Evolutionary conservation across 2,329 filamentous ascomycete genomes (phyloP).

Genomic region (Diaporthe sp.): DNA sequence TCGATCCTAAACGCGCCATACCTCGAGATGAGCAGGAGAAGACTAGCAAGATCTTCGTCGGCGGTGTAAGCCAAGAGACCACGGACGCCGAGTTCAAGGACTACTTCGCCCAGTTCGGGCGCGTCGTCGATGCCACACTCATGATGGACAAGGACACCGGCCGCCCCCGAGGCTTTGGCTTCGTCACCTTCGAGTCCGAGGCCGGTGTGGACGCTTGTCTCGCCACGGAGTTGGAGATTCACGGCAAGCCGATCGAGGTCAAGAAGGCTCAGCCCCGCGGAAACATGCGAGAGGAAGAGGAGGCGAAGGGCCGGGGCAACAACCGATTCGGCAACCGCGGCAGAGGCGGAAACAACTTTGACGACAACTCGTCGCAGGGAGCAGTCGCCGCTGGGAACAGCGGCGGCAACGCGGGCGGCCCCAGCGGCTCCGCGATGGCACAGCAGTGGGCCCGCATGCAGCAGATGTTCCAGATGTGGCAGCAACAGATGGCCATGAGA

Average conservation of each 20-base stretch:
- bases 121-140: conserved; percentile 94
- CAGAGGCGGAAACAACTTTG: conserved; percentile 51
- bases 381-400: conserved; percentile 29
- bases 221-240: conserved; percentile 85
- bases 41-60: conserved; percentile 98
- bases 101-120: conserved; percentile 96
- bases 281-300: conserved; percentile 92
- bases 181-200: conserved; percentile 98
- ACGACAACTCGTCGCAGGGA: conserved; percentile 41
- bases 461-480: conserved; percentile 92
- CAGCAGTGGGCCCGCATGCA: conserved; percentile 99
- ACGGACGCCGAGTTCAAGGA: conserved; percentile 96
- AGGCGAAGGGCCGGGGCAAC: conserved; percentile 68
- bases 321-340: conserved; percentile 67
- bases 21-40: conserved; percentile 98
- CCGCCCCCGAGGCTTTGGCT: conserved; percentile 94
- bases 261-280: conserved; percentile 97
- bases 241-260: conserved; percentile 96
- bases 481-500: conserved; percentile 88
- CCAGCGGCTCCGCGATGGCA: conserved; percentile 97
- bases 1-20: conserved; percentile 97
- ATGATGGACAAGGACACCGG: conserved; percentile 99
- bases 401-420: conserved; percentile 56
- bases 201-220: conserved; percentile 93
- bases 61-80: conserved; percentile 96